Conservation (phyloP, 1,284 basidiomycete species). For the Austroboletus novae-zelandiae region DNA sequence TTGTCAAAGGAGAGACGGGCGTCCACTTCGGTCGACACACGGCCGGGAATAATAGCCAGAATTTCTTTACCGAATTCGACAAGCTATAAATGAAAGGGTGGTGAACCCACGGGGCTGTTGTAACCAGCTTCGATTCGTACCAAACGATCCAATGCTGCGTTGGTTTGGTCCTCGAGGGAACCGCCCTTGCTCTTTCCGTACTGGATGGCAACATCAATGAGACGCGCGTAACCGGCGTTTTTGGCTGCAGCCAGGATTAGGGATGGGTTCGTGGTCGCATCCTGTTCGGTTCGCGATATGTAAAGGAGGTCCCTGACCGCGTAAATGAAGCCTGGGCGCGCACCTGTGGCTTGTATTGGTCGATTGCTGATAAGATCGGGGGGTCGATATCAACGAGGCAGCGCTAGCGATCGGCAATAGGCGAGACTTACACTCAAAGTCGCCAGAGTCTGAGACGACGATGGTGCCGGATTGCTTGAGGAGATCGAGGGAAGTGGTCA, state of each 20-base stretch:
- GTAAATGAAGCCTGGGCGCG: constrained; percentile 17
- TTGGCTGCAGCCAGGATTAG: constrained; percentile 89
- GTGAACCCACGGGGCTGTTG: constrained; percentile 4
- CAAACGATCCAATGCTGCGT: constrained; percentile 83
- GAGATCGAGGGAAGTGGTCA: constrained; percentile 85
- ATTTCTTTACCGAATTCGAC: constrained; percentile 96
- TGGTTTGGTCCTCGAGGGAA: constrained; percentile 66
- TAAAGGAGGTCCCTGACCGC: too few species aligned
- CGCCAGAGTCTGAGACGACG: constrained; percentile 90
- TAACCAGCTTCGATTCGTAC: constrained; percentile 38
- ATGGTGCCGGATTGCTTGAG: constrained; percentile 89
- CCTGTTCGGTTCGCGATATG: constrained; percentile 37
- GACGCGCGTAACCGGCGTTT: constrained; percentile 79
- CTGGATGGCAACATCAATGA: constrained; percentile 82
- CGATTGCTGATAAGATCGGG: constrained; percentile 55
- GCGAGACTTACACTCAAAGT: constrained; percentile 65
- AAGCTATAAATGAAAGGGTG: constrained; percentile 50
- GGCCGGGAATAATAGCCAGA: constrained; percentile 91
- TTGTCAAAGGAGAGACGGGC: constrained; percentile 95
- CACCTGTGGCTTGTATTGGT: constrained; percentile 89
- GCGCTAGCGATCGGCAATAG: constrained; percentile 38
- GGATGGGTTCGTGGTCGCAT: constrained; percentile 93
- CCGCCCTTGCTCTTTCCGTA: constrained; percentile 83
- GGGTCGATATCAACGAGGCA: constrained; percentile 19
- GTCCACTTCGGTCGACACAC: constrained; percentile 98